Evolutionary conservation across 768 basidiomycete species (phyloP).

Genomic region (Saitozyma sp.): DNA sequence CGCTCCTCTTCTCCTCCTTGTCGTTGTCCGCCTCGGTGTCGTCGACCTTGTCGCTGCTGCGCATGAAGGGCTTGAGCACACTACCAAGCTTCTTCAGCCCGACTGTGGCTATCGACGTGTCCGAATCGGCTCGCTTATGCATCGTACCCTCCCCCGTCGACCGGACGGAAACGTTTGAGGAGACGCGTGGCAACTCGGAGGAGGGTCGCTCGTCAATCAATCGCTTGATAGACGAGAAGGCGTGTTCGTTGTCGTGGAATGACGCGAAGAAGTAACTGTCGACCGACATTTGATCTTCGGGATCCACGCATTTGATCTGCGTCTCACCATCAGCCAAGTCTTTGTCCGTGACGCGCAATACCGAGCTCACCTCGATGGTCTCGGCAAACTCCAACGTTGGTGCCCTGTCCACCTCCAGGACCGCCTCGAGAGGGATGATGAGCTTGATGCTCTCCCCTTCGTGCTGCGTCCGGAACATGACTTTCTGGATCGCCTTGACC

Average conservation of each 20-base stretch:
- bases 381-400: conserved; percentile 93
- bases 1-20: conserved; percentile 3
- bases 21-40: conserved; percentile 10
- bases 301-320: conserved; percentile 68
- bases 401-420: conserved; percentile 84
- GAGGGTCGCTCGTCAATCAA: conserved; percentile 60
- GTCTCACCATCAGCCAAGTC: not conserved
- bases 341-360: not conserved
- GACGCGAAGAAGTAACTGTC: conserved; percentile 91
- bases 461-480: conserved; percentile 94
- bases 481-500: conserved; percentile 89
- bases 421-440: conserved; percentile 86
- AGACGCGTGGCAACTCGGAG: conserved; percentile 34
- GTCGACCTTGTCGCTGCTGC: conserved; percentile 4
- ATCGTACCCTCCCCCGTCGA: conserved; percentile 4
- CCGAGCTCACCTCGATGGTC: conserved; percentile 68
- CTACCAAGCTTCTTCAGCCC: conserved; percentile 28
- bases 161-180: conserved; percentile 18
- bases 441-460: conserved; percentile 96
- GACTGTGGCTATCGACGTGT: not conserved
- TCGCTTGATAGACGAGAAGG: conserved; percentile 77
- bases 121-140: not conserved
- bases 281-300: conserved; percentile 64
- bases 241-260: conserved; percentile 75
- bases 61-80: conserved; percentile 33